A percentile compares a stretch with the other conserved stretches of the same genome.
Conservation (phyloP, 2,329 filamentous ascomycete species). For the Bipolaris oryzae region DNA sequence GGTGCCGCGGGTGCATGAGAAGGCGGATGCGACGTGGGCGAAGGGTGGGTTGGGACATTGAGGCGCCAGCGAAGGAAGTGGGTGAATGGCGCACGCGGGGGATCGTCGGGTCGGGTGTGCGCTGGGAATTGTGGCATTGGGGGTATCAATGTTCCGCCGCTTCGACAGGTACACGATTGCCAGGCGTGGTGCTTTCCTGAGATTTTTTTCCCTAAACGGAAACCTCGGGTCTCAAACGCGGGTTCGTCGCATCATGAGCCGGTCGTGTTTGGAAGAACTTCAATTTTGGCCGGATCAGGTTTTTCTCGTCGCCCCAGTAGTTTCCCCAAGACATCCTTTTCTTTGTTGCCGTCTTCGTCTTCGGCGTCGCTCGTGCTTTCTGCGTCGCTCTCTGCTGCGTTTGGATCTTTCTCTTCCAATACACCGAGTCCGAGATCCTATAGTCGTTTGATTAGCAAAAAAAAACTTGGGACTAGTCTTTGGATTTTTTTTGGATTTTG, state of each 20-base stretch:
- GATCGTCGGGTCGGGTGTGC: no score
- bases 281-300: slow-evolving; percentile 30
- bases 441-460: slow-evolving; percentile 10
- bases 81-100: no score
- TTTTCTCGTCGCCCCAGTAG: slow-evolving; percentile 43
- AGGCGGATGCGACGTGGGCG: slow-evolving; percentile 58
- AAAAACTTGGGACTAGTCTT: neutral
- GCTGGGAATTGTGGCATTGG: neutral
- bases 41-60: slow-evolving; percentile 27
- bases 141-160: neutral
- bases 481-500: no score
- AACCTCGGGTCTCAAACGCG: neutral
- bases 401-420: slow-evolving; percentile 48
- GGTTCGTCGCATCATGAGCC: slow-evolving; percentile 15
- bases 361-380: slow-evolving; percentile 33
- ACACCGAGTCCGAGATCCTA: slow-evolving; percentile 55
- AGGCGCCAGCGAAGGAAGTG: neutral
- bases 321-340: slow-evolving; percentile 45
- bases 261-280: slow-evolving; percentile 37
- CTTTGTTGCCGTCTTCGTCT: slow-evolving; percentile 23
- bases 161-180: neutral
- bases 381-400: slow-evolving; percentile 25
- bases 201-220: no score
- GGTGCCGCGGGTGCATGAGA: slow-evolving; percentile 54
- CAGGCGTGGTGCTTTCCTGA: neutral